Evolutionary conservation across 164 flowering plant genomes (phyloP).

Genomic region (Macadamia tetraphylla): DNA sequence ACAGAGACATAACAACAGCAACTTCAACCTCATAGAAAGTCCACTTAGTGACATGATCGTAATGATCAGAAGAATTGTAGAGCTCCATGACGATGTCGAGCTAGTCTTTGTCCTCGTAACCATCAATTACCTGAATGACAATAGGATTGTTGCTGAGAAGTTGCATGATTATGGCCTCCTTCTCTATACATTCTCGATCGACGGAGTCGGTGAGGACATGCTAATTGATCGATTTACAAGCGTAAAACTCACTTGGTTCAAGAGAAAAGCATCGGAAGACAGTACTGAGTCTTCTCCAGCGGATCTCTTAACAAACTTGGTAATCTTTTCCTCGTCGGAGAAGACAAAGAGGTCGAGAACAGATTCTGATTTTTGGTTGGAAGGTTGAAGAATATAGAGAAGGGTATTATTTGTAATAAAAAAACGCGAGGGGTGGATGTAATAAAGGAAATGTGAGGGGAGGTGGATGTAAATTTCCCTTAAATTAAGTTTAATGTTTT

Average conservation of each 20-base stretch:
- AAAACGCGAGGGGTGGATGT: too few species aligned
- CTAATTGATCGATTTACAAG: slow-evolving; percentile 71
- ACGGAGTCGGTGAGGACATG: slow-evolving; percentile 30
- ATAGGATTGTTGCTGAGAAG: slow-evolving; percentile 40
- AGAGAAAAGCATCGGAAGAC: slow-evolving; percentile 49
- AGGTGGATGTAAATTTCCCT: too few species aligned
- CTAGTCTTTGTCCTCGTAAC: slow-evolving; percentile 43
- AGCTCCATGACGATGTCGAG: slow-evolving; percentile 54
- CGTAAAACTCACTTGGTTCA: slow-evolving; percentile 38
- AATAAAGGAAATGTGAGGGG: too few species aligned
- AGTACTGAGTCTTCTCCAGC: slow-evolving; percentile 67
- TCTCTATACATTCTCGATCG: slow-evolving; percentile 53
- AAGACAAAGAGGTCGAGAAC: too few species aligned
- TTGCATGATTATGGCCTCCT: slow-evolving; percentile 52
- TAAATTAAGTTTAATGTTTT: too few species aligned
- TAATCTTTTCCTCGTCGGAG: slow-evolving; percentile 21
- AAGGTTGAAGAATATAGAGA: too few species aligned
- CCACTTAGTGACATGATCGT: slow-evolving; percentile 22
- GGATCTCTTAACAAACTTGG: slow-evolving; percentile 60
- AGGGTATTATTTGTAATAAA: too few species aligned
- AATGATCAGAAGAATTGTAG: slow-evolving; percentile 37
- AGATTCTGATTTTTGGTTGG: too few species aligned
- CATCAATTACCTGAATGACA: slow-evolving; percentile 29
- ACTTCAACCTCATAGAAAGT: slow-evolving; percentile 47
- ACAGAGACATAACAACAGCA: slow-evolving; percentile 24